Evolutionary conservation across 2,329 filamentous ascomycete genomes (phyloP), one percentile per base, ranked within the genome.

Genomic region (Eutypa lata): DNA sequence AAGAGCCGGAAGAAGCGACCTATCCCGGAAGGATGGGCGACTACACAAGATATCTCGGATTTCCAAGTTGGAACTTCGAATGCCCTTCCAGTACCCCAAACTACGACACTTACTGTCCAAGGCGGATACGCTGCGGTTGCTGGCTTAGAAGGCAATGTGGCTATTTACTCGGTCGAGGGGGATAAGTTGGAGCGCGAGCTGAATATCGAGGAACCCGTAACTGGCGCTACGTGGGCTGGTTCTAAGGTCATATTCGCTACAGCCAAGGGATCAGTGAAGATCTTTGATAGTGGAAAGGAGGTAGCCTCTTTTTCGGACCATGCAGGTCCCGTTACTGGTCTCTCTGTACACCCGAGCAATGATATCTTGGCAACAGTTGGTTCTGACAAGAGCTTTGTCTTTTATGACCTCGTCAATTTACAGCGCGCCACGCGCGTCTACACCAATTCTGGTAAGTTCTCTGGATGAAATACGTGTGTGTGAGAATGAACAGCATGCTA

Each of bases 1-100:
- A 90, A 91, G 69, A 88, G 88, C 47, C 89, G 94, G 66, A 90
- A 93, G 75, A 97, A 95, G 81, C 88, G 94, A 55, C 83, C 90
- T 7, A 77, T 95, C 35, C 93, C 94, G 28, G 83, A 89, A 55
- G 90, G 83, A 51, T 97, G 94, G 93, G 89, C 86, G 3, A 90
- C 88, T 6, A 72, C 82, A 44, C 90, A 96, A 49, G 80, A 83
- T 6, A 78, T 99, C 10, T 71, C 77, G 3, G 66, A 74, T 1
- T 78, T 83, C 53, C 68, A 73, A 43, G 71, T 74, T 53, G 64
- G 69, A 13, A 66, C 72, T 3, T 76, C 79, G 18, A 78, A 74
- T 53, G 68, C 78, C 28, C 63, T 79, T 6, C 72, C 77, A 3
- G 72, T 83, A 2, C 64, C 73, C 2, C 73, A 78, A 52, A 71